Evolutionary conservation across 805 yeast species (phyloP).

Genomic region (Danielozyma ontarioensis): DNA sequence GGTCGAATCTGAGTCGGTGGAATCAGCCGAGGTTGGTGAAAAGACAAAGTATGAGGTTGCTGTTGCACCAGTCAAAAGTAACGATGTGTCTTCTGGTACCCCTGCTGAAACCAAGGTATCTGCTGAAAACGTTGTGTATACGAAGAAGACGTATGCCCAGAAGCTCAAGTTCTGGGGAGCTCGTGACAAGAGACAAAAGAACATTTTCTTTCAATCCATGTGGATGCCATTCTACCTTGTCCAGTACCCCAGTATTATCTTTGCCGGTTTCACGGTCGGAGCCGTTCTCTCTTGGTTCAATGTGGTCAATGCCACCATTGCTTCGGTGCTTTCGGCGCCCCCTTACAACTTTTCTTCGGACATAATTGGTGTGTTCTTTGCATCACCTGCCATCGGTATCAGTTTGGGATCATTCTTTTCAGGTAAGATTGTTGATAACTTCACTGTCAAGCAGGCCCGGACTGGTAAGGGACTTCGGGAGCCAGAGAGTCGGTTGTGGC

Average conservation of each 20-base stretch:
- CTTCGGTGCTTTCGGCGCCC: conserved; percentile 11
- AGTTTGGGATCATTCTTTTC: conserved; percentile 7
- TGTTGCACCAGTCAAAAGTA: no score
- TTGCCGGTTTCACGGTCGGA: conserved; percentile 17
- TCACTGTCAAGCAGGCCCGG: conserved; percentile 7
- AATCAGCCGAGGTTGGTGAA: no score
- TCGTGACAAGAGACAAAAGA: conserved; percentile 5
- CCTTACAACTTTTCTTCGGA: conserved; percentile 4
- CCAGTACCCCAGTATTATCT: conserved; percentile 13
- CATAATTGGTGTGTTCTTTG: conserved; percentile 8
- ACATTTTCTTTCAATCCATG: conserved; percentile 6
- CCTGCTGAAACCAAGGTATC: no score
- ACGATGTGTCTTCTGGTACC: no score
- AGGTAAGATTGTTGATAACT: conserved; percentile 10
- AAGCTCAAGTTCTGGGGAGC: conserved; percentile 10
- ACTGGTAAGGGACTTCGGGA: conserved; percentile 7
- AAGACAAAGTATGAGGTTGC: no score
- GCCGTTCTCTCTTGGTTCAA: conserved; percentile 17
- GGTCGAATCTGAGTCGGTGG: no score
- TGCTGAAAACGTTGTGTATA: no score
- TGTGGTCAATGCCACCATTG: conserved; percentile 18
- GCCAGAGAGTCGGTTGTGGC: conserved; percentile 9
- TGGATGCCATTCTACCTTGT: conserved; percentile 15
- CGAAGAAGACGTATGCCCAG: conserved; percentile 4
- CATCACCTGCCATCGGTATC: conserved; percentile 7